Base-by-base conservation (phyloP, 2,329 filamentous ascomycete genomes). In the Fusarium chaquense region DNA sequence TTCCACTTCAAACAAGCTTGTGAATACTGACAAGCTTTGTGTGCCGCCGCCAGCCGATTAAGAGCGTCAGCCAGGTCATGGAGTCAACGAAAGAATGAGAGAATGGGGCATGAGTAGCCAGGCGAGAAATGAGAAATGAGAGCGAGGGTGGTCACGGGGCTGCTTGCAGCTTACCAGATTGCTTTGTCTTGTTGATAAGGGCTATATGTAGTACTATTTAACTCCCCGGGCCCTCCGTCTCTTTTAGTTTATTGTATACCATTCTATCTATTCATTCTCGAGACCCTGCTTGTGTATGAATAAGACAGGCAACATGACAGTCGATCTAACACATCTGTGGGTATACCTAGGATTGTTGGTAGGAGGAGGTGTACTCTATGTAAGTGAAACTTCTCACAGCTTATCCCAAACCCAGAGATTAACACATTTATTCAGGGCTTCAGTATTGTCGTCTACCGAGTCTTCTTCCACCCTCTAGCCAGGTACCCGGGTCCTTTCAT, bases 401-500 rank as follows among this genome's bases (percentile, higher is more conserved):
- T 24, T 36, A 10, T 43, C 10, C 36, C 9, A 32, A 10, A 32
- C n/a, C 15, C 6, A 16, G 28, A 41, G 13, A 45, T 47, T 66
- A 18, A 71, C 47, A 58, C 15, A 8, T 35, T 35, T n/a, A 43
- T 5, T 15, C 47, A 85, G 84, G 74, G 76, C 45, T 63, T 78
- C 56, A 78, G 78, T 41, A 72, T 88, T 32, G 75, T 84, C 52
- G 70, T 87, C 44, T 90, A 91, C 75, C 82, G 87, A 58, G 71
- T 90, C 60, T 88, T 84, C 76, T 86, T 91, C 76, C 89, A 91
- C 73, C 89, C 89, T 5, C 79, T 91, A 12, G 84, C 88, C 20
- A 87, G 86, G 61, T 90, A 90, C 68, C 90, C 89, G 2, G 90
- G 89, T 2, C 90, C 90, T 0, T 80, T 90, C 49, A 75, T 90